phyloP scores from a whole-genome alignment of 257 asterid species.

The Ajuga chamaepitys region DNA sequence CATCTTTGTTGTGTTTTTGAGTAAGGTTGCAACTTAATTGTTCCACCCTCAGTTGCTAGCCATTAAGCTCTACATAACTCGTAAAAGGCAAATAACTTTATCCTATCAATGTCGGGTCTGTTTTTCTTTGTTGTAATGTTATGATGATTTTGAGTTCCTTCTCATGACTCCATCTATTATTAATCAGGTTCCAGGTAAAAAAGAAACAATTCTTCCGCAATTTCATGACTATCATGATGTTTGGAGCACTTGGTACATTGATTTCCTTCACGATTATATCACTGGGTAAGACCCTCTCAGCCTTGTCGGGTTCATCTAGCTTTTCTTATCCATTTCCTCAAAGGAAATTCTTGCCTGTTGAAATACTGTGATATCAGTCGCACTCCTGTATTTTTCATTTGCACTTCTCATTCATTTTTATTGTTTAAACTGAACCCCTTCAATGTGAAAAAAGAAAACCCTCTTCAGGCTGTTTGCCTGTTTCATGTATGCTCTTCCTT shows the following conservation, averaged over 20 bases:
- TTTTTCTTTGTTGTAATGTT: not conserved
- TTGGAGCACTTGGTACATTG: conserved; percentile 92
- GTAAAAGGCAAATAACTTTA: not conserved
- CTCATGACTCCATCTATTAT: conserved; percentile 15
- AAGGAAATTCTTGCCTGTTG: conserved; percentile 3
- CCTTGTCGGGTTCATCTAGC: conserved; percentile 17
- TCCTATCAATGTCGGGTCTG: not conserved
- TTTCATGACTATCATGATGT: conserved; percentile 79
- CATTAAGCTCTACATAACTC: not conserved
- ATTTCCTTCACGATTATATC: conserved; percentile 81
- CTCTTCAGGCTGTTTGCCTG: not conserved
- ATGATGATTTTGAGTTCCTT: conserved; percentile 17
- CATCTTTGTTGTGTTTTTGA: not conserved
- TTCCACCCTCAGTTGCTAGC: not conserved
- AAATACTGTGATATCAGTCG: not conserved
- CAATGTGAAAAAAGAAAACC: not conserved
- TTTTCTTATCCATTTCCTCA: not conserved
- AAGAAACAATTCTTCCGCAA: conserved; percentile 96
- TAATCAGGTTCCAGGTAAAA: conserved; percentile 90
- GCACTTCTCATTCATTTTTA: not conserved
- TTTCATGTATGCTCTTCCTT: conserved; percentile 12
- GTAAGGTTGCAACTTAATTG: not conserved
- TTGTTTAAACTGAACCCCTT: conserved; percentile 11
- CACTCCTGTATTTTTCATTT: not conserved
- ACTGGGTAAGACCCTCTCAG: conserved; percentile 42